Evolutionary conservation across 495 filamentous ascomycete species (phyloP), one percentile per base, ranked within the genome.

Genomic region (Lasiosphaeriaceae sp.): DNA sequence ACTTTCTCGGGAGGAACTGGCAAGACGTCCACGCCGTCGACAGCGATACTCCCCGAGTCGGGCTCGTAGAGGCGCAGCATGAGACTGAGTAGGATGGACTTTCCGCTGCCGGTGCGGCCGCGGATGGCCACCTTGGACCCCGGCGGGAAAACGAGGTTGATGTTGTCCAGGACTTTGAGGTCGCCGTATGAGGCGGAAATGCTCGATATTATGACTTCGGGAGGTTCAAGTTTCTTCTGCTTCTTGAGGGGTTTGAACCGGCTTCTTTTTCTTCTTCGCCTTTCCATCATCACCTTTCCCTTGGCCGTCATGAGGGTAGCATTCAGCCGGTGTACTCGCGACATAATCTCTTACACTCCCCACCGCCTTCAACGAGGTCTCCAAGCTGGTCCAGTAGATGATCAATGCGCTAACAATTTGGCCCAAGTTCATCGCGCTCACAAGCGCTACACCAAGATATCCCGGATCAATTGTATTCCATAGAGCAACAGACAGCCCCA

Each of bases 1-100:
- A 70, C 20, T 0, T 72, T 70, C 57, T 80, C 71, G 2, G 78
- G 50, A 39, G 81, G 80, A 29, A 59, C 29, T 11, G 77, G 69
- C 0, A 62, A 47, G 2, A 55, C 76, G 47, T 81, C 74, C 5
- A 78, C 45, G 8, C 67, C 75, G 43, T 84, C 80, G 12, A 83
- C 71, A 9, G 57, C 41, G 29, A 84, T 79, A 54, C 80, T 78
- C 39, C 92, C 92, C 35, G 78, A 73, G 49, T 77, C 75, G 3
- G 89, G 81, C 66, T 96, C 90, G 59, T 96, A 95, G 52, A 97
- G 90, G 43, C 92, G 85, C 78, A 97, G 95, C 12, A 97, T 78
- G 20, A 90, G 84, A 62, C 96, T 78, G 2, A 93, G 92, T 51
- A 96, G 77, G 2, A 89, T 94, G 60, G 89, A 93, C 74, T 96